These are phyloP conservation scores for Draba incana DNA, from an alignment of 345 rosid species.

Conservation along the genomic window DNA sequence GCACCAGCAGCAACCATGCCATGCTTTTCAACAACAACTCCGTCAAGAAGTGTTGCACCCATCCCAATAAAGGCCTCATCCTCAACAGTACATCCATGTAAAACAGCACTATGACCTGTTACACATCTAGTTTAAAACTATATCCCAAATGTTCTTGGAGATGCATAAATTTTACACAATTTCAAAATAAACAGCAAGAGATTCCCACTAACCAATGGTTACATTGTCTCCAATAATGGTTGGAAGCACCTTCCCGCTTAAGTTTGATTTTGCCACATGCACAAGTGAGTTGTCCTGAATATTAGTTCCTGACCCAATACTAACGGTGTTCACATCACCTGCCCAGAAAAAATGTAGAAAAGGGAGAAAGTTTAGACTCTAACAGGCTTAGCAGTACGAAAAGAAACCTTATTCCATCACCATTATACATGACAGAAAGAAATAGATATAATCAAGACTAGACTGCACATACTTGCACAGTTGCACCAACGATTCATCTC, in stretches of 20 bases:
- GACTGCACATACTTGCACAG: constrained; percentile 13
- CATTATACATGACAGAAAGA: background rate
- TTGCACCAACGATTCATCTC: constrained; percentile 8
- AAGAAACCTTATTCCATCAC: constrained; percentile 13
- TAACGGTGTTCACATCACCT: constrained; percentile 89
- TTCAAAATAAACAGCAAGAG: constrained; percentile 17
- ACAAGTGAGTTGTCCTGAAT: constrained; percentile 98
- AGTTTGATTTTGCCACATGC: constrained; percentile 92
- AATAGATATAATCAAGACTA: background rate
- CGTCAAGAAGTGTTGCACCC: constrained; percentile 94
- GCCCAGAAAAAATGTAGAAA: constrained; percentile 2
- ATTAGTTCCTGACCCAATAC: constrained; percentile 88
- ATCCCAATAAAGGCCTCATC: constrained; percentile 90
- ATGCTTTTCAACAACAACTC: constrained; percentile 85
- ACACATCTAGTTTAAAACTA: constrained; percentile 37
- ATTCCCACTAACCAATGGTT: constrained; percentile 74
- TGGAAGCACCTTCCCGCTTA: constrained; percentile 88
- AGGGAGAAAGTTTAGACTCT: constrained; percentile 10
- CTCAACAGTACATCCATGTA: constrained; percentile 96
- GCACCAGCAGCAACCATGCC: constrained; percentile 97
- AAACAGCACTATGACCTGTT: constrained; percentile 92
- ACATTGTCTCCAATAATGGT: constrained; percentile 92
- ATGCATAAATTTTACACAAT: constrained; percentile 4
- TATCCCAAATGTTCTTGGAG: constrained; percentile 16
- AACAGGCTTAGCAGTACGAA: background rate